Percentiles rank a stretch among this genome's conserved stretches.
These are phyloP conservation scores for Metarhizium guizhouense DNA, from an alignment of 2,329 filamentous ascomycete species.

Conservation along the genomic window DNA sequence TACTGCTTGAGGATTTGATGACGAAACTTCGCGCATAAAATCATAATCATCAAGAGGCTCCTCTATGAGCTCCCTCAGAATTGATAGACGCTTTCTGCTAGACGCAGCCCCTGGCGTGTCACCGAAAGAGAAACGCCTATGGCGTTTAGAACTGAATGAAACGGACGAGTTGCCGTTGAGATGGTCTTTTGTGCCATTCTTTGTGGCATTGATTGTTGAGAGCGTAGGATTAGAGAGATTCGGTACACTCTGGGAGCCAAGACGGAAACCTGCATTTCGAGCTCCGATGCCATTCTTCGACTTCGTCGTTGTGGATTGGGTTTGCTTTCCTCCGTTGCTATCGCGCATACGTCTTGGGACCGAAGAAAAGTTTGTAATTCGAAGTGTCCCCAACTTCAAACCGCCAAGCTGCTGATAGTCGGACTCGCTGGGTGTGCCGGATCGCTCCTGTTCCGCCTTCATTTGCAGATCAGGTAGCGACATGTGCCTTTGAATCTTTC, in stretches of 20 bases:
- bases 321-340: not conserved
- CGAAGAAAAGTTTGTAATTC: constrained; percentile 53
- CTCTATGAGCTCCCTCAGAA: constrained; percentile 1
- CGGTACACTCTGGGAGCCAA: not conserved
- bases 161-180: not conserved
- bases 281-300: not conserved
- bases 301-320: not conserved
- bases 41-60: not conserved
- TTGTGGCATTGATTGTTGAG: not conserved
- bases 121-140: not conserved
- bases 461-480: constrained; percentile 22
- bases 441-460: constrained; percentile 14
- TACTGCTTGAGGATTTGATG: not conserved
- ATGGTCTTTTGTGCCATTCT: not conserved
- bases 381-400: constrained; percentile 53
- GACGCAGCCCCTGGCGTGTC: not conserved
- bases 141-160: not conserved
- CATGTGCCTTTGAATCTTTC: constrained; percentile 16
- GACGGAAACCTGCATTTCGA: not conserved
- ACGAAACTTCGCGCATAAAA: not conserved
- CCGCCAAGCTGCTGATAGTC: constrained; percentile 53
- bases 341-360: constrained; percentile 26
- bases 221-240: not conserved
- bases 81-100: not conserved
- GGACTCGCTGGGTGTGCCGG: constrained; percentile 36